These are phyloP conservation scores for Calonectria henricotiae DNA, from an alignment of 2,329 filamentous ascomycete species.

Conservation along the genomic window DNA sequence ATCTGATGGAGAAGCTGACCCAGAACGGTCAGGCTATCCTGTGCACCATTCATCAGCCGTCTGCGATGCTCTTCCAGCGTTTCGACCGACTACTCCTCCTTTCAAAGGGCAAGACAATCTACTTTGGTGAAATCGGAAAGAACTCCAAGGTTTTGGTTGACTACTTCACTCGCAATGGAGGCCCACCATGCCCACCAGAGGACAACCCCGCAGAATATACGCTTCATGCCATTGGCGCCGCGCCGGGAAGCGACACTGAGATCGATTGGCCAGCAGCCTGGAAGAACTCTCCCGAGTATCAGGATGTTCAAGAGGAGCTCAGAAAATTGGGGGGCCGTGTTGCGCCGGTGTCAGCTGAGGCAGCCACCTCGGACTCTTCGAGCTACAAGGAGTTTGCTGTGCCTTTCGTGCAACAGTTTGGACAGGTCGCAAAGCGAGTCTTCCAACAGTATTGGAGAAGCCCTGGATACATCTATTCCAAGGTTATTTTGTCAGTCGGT, in stretches of 20 bases:
- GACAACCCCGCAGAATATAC: conserved; percentile 77
- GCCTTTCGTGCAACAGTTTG: conserved; percentile 74
- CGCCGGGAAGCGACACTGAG: conserved; percentile 6
- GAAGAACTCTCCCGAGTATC: background rate
- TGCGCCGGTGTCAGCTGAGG: background rate
- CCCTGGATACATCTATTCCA: conserved; percentile 83
- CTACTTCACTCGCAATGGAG: conserved; percentile 76
- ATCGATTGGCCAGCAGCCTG: conserved; percentile 4
- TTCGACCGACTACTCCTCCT: conserved; percentile 74
- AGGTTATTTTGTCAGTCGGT: conserved; percentile 72
- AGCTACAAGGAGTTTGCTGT: conserved; percentile 77
- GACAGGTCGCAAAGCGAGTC: conserved; percentile 74
- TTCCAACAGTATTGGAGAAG: conserved; percentile 87
- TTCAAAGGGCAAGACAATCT: conserved; percentile 73
- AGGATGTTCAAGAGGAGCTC: conserved; percentile 2
- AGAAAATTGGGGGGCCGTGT: background rate
- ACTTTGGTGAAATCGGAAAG: conserved; percentile 73
- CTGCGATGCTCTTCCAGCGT: conserved; percentile 63
- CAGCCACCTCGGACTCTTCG: conserved; percentile 5
- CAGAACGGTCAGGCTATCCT: conserved; percentile 65
- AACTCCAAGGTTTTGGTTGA: conserved; percentile 58
- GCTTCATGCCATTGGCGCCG: conserved; percentile 5
- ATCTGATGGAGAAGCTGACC: conserved; percentile 73
- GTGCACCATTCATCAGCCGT: conserved; percentile 67
- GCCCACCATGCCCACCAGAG: conserved; percentile 63